Evolutionary conservation across 306 rosid genomes (phyloP).

Genomic region (Cucumis sativus): Cucumber_9930_V3 NC_026657.2:15295501-15296000

Average conservation of each 20-base stretch:
- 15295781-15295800: slow-evolving; percentile 54
- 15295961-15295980: background rate
- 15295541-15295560: background rate
- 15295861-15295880: slow-evolving; percentile 45
- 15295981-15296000: too few species aligned
- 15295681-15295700: slow-evolving; percentile 57
- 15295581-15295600: background rate
- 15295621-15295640: slow-evolving; percentile 66
- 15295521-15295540: background rate
- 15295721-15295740: slow-evolving; percentile 54
- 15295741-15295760: slow-evolving; percentile 41
- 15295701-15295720: slow-evolving; percentile 54
- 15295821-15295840: slow-evolving; percentile 75
- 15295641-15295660: slow-evolving; percentile 63
- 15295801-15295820: slow-evolving; percentile 78
- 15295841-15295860: slow-evolving; percentile 38
- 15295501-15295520: too few species aligned
- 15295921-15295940: slow-evolving; percentile 26
- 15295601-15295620: slow-evolving; percentile 62
- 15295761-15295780: slow-evolving; percentile 46
- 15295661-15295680: slow-evolving; percentile 30
- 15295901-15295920: slow-evolving; percentile 60
- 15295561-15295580: background rate
- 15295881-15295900: slow-evolving; percentile 64
- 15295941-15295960: background rate